These are phyloP conservation scores for Ogataea zsoltii DNA, from an alignment of 805 yeast species.

Conservation along the genomic window DNA sequence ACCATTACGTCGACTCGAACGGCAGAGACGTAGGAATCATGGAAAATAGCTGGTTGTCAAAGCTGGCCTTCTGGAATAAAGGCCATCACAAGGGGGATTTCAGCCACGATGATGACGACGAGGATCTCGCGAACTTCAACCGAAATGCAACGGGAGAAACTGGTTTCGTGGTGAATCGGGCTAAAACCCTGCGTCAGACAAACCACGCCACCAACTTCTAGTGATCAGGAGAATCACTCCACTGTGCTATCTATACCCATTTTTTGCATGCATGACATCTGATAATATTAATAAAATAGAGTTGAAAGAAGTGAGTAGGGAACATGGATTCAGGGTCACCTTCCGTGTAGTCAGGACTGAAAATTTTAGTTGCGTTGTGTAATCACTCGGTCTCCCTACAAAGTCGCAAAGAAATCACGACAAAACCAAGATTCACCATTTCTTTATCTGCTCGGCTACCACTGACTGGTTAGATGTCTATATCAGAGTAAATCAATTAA, in stretches of 20 bases:
- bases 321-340: too few species aligned
- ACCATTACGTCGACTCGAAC: slow-evolving; percentile 37
- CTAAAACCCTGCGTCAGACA: slow-evolving; percentile 30
- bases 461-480: too few species aligned
- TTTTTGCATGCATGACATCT: not conserved
- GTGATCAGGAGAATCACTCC: too few species aligned
- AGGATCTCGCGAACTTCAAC: slow-evolving; percentile 17
- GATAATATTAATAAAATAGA: not conserved
- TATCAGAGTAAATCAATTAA: too few species aligned
- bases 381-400: not conserved
- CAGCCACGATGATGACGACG: slow-evolving; percentile 25
- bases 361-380: too few species aligned
- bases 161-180: slow-evolving; percentile 34
- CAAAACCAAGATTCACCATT: too few species aligned
- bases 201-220: slow-evolving; percentile 29
- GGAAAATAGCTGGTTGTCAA: slow-evolving; percentile 27
- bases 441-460: too few species aligned
- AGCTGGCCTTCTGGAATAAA: slow-evolving; percentile 29
- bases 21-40: slow-evolving; percentile 34
- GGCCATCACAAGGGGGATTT: slow-evolving; percentile 25
- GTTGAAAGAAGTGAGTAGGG: not conserved
- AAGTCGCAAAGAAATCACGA: too few species aligned
- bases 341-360: too few species aligned
- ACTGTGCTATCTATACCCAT: slow-evolving; percentile 2
- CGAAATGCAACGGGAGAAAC: slow-evolving; percentile 22